Percentiles rank a stretch among this genome's conserved stretches.
Evolutionary conservation across 805 yeast genomes (phyloP).

Genomic region (Phaffomyces antillensis): DNA sequence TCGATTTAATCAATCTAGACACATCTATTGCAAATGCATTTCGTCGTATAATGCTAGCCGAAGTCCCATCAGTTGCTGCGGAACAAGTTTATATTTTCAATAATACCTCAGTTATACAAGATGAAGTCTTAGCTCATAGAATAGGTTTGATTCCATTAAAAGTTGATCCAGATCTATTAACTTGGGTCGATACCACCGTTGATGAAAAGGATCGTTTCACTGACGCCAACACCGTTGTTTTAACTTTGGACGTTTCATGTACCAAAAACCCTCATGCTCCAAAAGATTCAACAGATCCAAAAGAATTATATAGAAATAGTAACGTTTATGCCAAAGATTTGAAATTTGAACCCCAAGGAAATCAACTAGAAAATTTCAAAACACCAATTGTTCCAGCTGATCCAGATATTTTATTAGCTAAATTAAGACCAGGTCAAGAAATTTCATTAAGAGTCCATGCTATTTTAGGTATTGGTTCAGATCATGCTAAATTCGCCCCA

Average conservation of each 20-base stretch:
- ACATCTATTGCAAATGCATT: conserved; percentile 94
- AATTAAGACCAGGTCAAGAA: conserved; percentile 95
- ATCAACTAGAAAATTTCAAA: conserved; percentile 67
- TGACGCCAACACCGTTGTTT: conserved; percentile 83
- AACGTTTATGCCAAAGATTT: conserved; percentile 86
- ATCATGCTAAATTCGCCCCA: conserved; percentile 97
- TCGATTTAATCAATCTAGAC: conserved; percentile 81
- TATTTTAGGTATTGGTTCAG: conserved; percentile 83
- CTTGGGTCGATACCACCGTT: conserved; percentile 70
- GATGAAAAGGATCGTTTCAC: conserved; percentile 67
- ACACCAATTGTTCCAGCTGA: conserved; percentile 62
- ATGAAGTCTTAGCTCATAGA: conserved; percentile 93
- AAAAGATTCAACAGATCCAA: conserved; percentile 71
- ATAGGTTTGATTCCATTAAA: conserved; percentile 87
- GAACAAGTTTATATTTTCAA: conserved; percentile 86
- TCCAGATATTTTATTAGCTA: conserved; percentile 85
- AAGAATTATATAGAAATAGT: conserved; percentile 74
- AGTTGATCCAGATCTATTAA: conserved; percentile 81
- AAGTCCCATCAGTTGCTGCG: conserved; percentile 93
- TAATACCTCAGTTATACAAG: conserved; percentile 95
- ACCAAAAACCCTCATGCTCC: conserved; percentile 82
- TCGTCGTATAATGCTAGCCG: conserved; percentile 94
- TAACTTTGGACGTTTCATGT: conserved; percentile 76
- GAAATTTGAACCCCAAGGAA: conserved; percentile 87
- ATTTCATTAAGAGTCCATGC: conserved; percentile 87